Base-by-base conservation (phyloP, 306 rosid genomes). In the Cicer pinnatifidum region DNA sequence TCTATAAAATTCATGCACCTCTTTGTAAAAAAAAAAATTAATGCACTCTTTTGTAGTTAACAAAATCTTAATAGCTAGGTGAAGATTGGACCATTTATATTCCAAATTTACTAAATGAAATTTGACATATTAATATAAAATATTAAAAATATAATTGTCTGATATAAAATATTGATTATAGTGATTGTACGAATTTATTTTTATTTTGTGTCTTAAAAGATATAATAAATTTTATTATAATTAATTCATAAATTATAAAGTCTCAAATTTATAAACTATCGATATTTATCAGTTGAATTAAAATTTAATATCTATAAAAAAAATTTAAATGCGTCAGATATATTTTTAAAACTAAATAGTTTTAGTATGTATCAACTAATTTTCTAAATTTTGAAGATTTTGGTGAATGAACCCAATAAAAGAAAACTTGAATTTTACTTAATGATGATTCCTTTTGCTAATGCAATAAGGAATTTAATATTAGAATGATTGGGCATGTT, bases 401-500 rank as follows among this genome's bases (percentile, higher is more conserved):
- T 7, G 38, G 48, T 51, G 33, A 66, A 58, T 80, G n/a, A 12
- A 13, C 9, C 2, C 40, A 67, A 37, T 12, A 45, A 69, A 53
- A 71, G 40, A 54, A 71, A 52, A 9, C 11, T 12, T 20, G 65
- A 15, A 6, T 47, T 9, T 48, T 58, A 72, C 51, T 69, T 23
- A 80, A 69, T 53, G 43, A 62, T 69, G 58, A 37, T 57, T 67
- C 44, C 13, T 75, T 45, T 39, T 80, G 75, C 40, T 77, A 58
- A 71, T 82, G 70, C 35, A 63, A 41, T 50, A 0, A 20, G 69
- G 69, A 58, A 41, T 19, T 77, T 67, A 60, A 50, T 77, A 52
- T 41, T 60, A 66, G 46, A 77, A 50, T 65, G 79, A 77, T 82
- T 77, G 79, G 37, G 69, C 73, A 50, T 73, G 73, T 53, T 71